Base-by-base conservation (phyloP, 2,329 filamentous ascomycete species). In the Shiraia bambusicola region DNA sequence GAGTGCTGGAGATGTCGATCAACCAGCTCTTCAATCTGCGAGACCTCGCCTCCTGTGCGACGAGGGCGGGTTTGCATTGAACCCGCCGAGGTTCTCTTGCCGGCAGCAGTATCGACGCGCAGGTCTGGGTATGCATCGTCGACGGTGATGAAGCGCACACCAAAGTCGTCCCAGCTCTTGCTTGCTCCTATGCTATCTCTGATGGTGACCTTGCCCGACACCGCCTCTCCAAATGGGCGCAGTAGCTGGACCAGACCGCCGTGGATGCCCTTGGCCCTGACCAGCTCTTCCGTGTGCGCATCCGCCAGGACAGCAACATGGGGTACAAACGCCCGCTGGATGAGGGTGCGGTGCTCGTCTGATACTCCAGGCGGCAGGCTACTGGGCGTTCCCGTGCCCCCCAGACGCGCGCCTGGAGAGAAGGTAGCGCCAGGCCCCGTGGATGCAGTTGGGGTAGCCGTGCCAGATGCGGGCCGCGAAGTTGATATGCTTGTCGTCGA, bases 231-330 rank as follows among this genome's bases (percentile, higher is more conserved):
- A 72, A 95, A 98, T 0, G 93, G 92, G 36, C 92, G 78, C 41
- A 98, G 72, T 16, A 98, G 73, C 67, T 95, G 87, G 75, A 90
- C 84, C 34, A 98, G 76, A 0, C 92, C 91, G 31, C 83, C 79
- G 28, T 81, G 75, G 53, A 97, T 88, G 0, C 94, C 94, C 70
- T 98, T 98, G 50, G 86, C 83, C 45, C 76, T 78, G 40, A 90
- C 78, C 44, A 98, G 71, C 42, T 84, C 79, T 61, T 96, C 87
- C 1, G 89, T 93, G 63, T 97, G 92, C 12, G 80, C 74, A 11
- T 92, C 95, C n/a, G 89, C 82, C 55, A 91, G 86, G 19, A 98
- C 81, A 6, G 87, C 88, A 32, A 98, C 82, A 50, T 93, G 87
- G 1, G 93, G 94, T 11, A 92, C 88, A 65, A 95, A 95, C 2